phyloP scores from a whole-genome alignment of 2,329 filamentous ascomycete genomes.

The Penicillium italicum region DNA sequence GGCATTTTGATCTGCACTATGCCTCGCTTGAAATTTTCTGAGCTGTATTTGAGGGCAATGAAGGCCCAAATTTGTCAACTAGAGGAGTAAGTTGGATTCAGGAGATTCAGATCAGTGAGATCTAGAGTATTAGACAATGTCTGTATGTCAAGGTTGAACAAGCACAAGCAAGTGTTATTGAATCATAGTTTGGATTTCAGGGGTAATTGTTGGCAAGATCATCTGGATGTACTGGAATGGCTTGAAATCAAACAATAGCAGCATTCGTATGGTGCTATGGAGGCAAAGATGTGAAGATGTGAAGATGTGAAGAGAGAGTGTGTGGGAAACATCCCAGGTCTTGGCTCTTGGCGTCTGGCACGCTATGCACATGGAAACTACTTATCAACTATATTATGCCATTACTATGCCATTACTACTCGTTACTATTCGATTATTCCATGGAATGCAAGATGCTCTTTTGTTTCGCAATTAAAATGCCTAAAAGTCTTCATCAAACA shows the following conservation, averaged over 20 bases:
- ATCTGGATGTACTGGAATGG: constrained; percentile 11
- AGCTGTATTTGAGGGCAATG: not conserved
- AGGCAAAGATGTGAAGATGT: not conserved
- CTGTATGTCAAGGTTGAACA: not conserved
- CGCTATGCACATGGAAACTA: no score
- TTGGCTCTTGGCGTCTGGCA: not conserved
- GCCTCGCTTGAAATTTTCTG: constrained; percentile 4
- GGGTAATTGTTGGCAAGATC: constrained; percentile 11
- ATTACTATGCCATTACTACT: not conserved
- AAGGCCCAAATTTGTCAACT: not conserved
- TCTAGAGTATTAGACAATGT: not conserved
- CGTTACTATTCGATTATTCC: not conserved
- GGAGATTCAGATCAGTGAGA: not conserved
- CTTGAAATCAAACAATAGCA: not conserved
- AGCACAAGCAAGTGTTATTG: constrained; percentile 37
- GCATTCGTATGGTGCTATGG: not conserved
- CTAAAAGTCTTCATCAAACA: constrained; percentile 27
- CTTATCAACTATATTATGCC: not conserved
- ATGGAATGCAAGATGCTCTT: not conserved
- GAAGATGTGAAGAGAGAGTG: no score
- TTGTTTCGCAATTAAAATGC: not conserved
- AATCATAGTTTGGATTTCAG: constrained; percentile 30
- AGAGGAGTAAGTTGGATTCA: not conserved
- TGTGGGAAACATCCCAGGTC: not conserved
- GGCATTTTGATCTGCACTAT: constrained; percentile 47